Conservation (phyloP, 2,329 filamentous ascomycete genomes). For the Nigrospora sphaerica region DNA sequence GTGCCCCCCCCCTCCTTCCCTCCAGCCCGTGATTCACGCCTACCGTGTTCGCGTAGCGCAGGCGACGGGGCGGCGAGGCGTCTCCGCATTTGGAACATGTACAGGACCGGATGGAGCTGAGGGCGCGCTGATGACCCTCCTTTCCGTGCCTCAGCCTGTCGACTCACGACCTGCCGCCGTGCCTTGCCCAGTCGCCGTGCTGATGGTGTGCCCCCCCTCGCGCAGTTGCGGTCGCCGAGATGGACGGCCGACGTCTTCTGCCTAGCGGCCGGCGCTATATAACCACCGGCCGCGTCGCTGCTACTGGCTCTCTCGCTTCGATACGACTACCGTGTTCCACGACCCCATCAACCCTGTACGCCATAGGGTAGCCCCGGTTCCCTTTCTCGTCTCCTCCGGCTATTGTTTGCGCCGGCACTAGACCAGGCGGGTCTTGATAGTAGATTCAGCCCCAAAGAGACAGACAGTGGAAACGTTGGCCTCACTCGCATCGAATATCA, state of each 20-base stretch:
- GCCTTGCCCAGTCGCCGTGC: too few species aligned
- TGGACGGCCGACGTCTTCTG: conserved; percentile 8
- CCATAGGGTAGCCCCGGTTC: conserved; percentile 10
- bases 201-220: too few species aligned
- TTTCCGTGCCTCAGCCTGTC: conserved; percentile 9
- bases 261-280: conserved; percentile 17
- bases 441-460: not conserved
- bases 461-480: not conserved
- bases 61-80: conserved; percentile 5
- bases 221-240: not conserved
- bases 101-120: conserved; percentile 5
- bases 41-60: conserved; percentile 8
- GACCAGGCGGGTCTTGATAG: conserved; percentile 8
- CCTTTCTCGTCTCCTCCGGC: conserved; percentile 6
- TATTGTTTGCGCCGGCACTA: conserved; percentile 15
- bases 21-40: conserved; percentile 9
- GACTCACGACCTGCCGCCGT: conserved; percentile 17
- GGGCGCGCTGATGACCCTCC: conserved; percentile 20
- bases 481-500: not conserved
- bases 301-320: conserved; percentile 6
- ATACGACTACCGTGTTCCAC: conserved; percentile 10
- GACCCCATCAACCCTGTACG: conserved; percentile 12
- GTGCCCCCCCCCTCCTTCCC: not conserved
- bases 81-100: conserved; percentile 12
- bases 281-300: conserved; percentile 11